A percentile compares a stretch with the other conserved stretches of the same genome.
Evolutionary conservation across 2,329 filamentous ascomycete species (phyloP).

Genomic region (Diaporthe eres): DNA sequence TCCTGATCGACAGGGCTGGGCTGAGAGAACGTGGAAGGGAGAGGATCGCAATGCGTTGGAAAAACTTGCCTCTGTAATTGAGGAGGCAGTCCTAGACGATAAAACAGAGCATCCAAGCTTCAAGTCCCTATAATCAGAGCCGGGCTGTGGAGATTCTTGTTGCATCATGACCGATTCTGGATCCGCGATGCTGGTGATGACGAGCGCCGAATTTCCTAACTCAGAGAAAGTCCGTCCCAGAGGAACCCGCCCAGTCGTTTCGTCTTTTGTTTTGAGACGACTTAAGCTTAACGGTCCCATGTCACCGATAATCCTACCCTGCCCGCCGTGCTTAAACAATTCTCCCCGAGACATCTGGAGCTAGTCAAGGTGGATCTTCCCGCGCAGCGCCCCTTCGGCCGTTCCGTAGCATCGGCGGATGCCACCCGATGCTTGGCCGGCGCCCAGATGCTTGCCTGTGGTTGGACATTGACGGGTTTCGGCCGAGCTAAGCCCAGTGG

Average conservation of each 20-base stretch:
- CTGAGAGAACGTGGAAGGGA: background rate
- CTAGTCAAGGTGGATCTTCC: conserved; percentile 25
- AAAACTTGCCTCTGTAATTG: background rate
- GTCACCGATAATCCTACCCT: conserved; percentile 1
- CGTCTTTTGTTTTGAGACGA: conserved; percentile 34
- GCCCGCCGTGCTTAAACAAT: background rate
- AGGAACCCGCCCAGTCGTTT: conserved; percentile 10
- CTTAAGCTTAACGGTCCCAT: conserved; percentile 10
- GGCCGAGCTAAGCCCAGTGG: conserved; percentile 12
- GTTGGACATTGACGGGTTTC: conserved; percentile 4
- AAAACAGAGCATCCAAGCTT: background rate
- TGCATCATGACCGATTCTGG: background rate
- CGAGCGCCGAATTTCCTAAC: conserved; percentile 19
- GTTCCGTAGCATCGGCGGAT: conserved; percentile 12
- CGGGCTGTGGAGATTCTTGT: background rate
- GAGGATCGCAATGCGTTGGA: background rate
- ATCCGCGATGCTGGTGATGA: background rate
- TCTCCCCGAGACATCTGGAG: conserved; percentile 13
- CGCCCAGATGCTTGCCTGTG: background rate
- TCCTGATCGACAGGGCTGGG: background rate
- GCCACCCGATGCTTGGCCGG: background rate
- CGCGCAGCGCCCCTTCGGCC: background rate
- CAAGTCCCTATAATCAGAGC: background rate
- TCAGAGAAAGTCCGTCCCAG: background rate
- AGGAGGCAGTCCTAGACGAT: conserved; percentile 3